Conservation (phyloP, 176 grass and related monocot species). For the Echinochloa phyllopogon region DNA sequence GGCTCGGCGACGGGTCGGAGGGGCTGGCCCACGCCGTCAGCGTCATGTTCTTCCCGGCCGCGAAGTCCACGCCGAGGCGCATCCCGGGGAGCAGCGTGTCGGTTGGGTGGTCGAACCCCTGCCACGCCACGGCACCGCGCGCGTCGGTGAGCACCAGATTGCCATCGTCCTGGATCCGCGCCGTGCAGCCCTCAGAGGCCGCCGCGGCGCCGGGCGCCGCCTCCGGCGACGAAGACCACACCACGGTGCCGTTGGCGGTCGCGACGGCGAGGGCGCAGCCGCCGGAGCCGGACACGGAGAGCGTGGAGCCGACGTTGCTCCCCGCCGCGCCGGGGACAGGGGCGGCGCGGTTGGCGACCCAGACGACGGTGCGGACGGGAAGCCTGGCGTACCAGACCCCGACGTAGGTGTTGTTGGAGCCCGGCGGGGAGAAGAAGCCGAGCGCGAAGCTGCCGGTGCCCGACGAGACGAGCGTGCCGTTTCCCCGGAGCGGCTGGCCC, state of each 20-base stretch:
- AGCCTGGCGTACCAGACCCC: conserved; percentile 54
- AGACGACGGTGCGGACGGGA: conserved; percentile 54
- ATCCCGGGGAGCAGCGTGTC: conserved; percentile 69
- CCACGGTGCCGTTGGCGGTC: conserved; percentile 34
- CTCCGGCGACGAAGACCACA: conserved; percentile 38
- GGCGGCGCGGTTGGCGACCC: conserved; percentile 62
- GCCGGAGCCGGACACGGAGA: conserved; percentile 40
- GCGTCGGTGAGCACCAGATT: conserved; percentile 44
- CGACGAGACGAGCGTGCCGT: conserved; percentile 47
- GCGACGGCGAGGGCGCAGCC: conserved; percentile 39
- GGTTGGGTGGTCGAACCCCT: conserved; percentile 77
- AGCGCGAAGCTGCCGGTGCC: conserved; percentile 50
- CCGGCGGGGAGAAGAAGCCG: conserved; percentile 61
- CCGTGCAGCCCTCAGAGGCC: not conserved
- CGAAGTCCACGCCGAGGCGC: conserved; percentile 61
- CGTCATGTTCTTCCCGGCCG: conserved; percentile 35
- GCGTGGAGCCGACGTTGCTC: conserved; percentile 27
- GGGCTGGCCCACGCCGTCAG: conserved; percentile 62
- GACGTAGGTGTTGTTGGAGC: conserved; percentile 55
- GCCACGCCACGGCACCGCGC: conserved; percentile 46
- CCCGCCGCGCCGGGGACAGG: conserved; percentile 9
- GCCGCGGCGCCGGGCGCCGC: not conserved
- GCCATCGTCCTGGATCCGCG: conserved; percentile 47
- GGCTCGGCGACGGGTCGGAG: conserved; percentile 58
- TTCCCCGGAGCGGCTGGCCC: conserved; percentile 42